Evolutionary conservation across 805 yeast species (phyloP).

Genomic region (Teunomyces aglyptinius): DNA sequence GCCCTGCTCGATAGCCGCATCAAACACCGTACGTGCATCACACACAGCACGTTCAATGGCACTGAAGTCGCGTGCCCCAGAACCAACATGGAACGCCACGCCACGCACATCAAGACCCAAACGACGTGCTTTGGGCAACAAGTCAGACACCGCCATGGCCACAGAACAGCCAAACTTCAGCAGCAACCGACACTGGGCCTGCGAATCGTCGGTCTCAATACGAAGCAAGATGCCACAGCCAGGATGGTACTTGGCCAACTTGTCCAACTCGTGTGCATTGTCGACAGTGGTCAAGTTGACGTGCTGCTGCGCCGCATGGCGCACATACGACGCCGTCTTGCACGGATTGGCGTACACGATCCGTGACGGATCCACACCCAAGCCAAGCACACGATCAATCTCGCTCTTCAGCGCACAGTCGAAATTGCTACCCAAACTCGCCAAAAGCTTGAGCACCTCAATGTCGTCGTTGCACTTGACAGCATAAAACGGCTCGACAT

Average conservation of each 20-base stretch:
- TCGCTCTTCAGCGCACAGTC: conserved; percentile 94
- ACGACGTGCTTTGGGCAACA: conserved; percentile 61
- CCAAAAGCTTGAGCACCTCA: conserved; percentile 55
- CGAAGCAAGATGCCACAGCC: conserved; percentile 69
- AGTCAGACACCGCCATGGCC: conserved; percentile 44
- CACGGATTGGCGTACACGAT: conserved; percentile 94
- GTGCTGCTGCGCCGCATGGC: conserved; percentile 57
- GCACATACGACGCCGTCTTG: conserved; percentile 77
- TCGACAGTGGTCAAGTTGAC: conserved; percentile 85
- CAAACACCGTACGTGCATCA: conserved; percentile 70
- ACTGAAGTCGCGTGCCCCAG: conserved; percentile 77
- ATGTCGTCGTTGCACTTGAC: conserved; percentile 87
- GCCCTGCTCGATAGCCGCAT: conserved; percentile 50
- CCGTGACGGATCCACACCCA: conserved; percentile 63
- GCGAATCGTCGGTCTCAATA: conserved; percentile 84
- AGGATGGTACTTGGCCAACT: conserved; percentile 68
- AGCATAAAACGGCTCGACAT: conserved; percentile 86
- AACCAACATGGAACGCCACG: conserved; percentile 93
- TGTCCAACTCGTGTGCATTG: conserved; percentile 78
- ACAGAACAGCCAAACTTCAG: conserved; percentile 86
- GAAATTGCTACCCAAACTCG: conserved; percentile 66
- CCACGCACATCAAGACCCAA: conserved; percentile 70
- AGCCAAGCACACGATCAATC: conserved; percentile 59
- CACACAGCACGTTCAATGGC: conserved; percentile 67
- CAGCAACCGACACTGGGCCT: conserved; percentile 81